These are phyloP conservation scores for Trichophaea hybrida DNA, from an alignment of 2,329 filamentous ascomycete genomes.

Conservation along the genomic window DNA sequence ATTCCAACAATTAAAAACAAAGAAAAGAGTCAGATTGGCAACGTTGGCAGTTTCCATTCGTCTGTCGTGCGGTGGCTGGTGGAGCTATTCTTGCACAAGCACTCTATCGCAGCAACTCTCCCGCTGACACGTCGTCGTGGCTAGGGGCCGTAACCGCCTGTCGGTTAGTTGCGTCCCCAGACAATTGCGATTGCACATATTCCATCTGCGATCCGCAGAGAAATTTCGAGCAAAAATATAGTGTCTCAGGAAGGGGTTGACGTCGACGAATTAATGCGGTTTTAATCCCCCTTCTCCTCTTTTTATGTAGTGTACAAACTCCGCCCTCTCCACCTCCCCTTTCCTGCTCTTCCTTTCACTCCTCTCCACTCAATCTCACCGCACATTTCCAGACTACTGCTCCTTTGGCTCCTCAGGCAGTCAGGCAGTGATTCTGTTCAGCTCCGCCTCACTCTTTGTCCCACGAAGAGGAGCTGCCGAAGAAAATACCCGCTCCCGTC, in stretches of 20 bases:
- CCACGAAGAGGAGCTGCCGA: background rate
- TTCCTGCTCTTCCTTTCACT: background rate
- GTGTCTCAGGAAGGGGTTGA: background rate
- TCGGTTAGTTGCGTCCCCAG: background rate
- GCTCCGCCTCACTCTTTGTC: background rate
- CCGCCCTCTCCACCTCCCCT: background rate
- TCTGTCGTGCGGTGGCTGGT: background rate
- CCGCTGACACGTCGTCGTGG: conserved; percentile 3
- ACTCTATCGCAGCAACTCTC: background rate
- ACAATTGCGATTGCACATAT: background rate
- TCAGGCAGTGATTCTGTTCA: background rate
- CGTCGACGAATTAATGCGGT: background rate
- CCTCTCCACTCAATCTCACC: background rate
- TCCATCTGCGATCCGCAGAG: background rate
- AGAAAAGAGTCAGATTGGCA: no score
- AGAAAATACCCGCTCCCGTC: background rate
- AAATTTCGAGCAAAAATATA: background rate
- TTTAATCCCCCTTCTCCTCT: background rate
- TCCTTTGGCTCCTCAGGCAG: background rate
- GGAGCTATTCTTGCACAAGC: background rate
- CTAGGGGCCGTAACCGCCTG: background rate
- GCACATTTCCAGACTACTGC: background rate
- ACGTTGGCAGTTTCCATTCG: background rate
- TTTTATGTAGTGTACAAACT: background rate
- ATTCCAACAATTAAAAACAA: no score